Evolutionary conservation across 2,329 filamentous ascomycete species (phyloP).

Genomic region (Macrophomina tecta): DNA sequence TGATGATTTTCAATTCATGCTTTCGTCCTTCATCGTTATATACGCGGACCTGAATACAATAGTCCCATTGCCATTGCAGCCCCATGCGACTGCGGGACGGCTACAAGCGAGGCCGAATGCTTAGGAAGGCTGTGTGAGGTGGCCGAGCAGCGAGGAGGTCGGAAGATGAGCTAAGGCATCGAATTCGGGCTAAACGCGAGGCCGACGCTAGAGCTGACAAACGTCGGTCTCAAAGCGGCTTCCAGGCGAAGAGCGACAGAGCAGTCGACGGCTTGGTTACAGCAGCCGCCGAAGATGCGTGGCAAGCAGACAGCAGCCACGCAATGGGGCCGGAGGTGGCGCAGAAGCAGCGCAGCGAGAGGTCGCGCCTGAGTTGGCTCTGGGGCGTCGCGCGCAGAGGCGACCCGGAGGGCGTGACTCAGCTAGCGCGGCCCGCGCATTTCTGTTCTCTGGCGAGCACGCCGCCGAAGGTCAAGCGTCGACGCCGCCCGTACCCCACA

Average conservation of each 20-base stretch:
- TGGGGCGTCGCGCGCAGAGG: neutral
- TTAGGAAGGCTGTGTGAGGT: neutral
- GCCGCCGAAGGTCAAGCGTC: neutral
- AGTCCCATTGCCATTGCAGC: neutral
- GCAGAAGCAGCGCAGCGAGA: too few relatives aligned
- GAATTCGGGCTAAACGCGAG: neutral
- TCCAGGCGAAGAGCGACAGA: neutral
- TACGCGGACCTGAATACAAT: neutral
- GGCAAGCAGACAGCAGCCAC: neutral
- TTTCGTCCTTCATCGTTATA: neutral
- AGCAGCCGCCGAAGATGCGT: too few relatives aligned
- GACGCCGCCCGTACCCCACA: slow-evolving; percentile 26
- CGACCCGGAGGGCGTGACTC: slow-evolving; percentile 17
- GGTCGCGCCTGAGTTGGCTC: too few relatives aligned
- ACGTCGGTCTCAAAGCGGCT: neutral
- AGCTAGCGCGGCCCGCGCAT: slow-evolving; percentile 14
- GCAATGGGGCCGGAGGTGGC: too few relatives aligned
- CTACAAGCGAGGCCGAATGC: neutral
- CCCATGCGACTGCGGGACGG: neutral
- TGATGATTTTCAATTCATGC: neutral
- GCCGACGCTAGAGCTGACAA: slow-evolving; percentile 12
- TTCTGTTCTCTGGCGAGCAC: slow-evolving; percentile 1
- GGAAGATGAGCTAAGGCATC: neutral
- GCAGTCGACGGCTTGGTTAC: too few relatives aligned
- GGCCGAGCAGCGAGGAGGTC: neutral